These are phyloP conservation scores for Blastobotrys americana DNA, from an alignment of 805 yeast species.

Conservation along the genomic window DNA sequence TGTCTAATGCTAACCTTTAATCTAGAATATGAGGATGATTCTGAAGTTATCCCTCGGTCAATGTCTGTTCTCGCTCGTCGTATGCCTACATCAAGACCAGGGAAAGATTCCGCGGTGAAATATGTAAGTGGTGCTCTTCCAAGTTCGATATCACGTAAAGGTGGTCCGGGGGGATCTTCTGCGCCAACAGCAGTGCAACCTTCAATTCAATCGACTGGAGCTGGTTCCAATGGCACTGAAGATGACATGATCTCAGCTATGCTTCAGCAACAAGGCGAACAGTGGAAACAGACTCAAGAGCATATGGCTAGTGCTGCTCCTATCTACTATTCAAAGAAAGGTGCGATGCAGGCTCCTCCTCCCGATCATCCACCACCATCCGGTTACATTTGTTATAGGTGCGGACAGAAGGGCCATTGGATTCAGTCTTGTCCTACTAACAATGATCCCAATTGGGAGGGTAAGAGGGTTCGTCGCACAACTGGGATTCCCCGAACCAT, in stretches of 20 bases:
- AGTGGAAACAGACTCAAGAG: slow-evolving; percentile 93
- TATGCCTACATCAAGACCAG: slow-evolving; percentile 54
- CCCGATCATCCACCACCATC: slow-evolving; percentile 84
- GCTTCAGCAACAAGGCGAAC: slow-evolving; percentile 90
- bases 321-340: slow-evolving; percentile 43
- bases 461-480: slow-evolving; percentile 80
- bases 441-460: slow-evolving; percentile 89
- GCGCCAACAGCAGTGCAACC: slow-evolving; percentile 13
- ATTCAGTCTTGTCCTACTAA: slow-evolving; percentile 93
- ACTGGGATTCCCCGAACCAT: slow-evolving; percentile 97
- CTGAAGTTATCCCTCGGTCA: slow-evolving; percentile 85
- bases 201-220: slow-evolving; percentile 10
- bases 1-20: slow-evolving; percentile 8
- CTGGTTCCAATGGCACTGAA: slow-evolving; percentile 46
- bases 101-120: slow-evolving; percentile 49
- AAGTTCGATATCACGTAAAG: slow-evolving; percentile 20
- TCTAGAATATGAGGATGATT: slow-evolving; percentile 74
- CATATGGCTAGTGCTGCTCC: slow-evolving; percentile 81
- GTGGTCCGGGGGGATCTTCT: slow-evolving; percentile 17
- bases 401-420: slow-evolving; percentile 96
- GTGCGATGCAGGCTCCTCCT: slow-evolving; percentile 25
- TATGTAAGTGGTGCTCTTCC: slow-evolving; percentile 49
- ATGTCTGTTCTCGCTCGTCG: slow-evolving; percentile 75
- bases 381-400: slow-evolving; percentile 90
- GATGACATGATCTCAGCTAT: slow-evolving; percentile 83